A percentile compares a stretch with the other conserved stretches of the same genome.
Conservation (phyloP, 768 basidiomycete species). For the Sarcodon sp. region DNA sequence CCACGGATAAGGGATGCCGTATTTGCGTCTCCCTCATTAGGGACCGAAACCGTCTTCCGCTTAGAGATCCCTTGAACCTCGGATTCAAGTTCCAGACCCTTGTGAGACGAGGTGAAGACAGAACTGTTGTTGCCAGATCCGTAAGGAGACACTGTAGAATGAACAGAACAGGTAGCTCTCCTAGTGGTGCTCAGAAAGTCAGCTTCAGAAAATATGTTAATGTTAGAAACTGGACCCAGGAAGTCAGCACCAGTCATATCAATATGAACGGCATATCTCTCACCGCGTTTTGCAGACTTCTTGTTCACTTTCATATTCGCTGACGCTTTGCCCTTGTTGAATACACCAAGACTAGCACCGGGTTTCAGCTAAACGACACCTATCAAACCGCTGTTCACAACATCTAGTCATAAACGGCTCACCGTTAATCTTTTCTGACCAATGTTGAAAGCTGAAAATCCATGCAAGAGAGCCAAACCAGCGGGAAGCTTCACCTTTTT, state of each 20-base stretch:
- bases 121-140: background rate
- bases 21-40: background rate
- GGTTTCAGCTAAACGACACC: constrained; percentile 26
- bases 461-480: constrained; percentile 55
- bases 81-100: no score
- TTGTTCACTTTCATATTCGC: constrained; percentile 19
- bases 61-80: background rate
- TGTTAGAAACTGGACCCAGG: background rate
- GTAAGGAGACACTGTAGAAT: background rate
- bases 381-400: background rate
- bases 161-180: background rate
- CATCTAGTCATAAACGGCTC: constrained; percentile 6
- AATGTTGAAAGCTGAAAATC: constrained; percentile 49
- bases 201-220: constrained; percentile 12
- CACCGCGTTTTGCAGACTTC: constrained; percentile 16
- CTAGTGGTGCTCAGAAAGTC: constrained; percentile 9
- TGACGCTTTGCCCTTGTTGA: constrained; percentile 56
- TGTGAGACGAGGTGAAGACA: background rate
- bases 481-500: constrained; percentile 23
- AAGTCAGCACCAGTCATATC: background rate
- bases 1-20: no score
- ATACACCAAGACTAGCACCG: constrained; percentile 32
- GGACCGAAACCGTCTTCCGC: background rate
- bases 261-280: constrained; percentile 3
- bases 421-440: constrained; percentile 54